Conservation (phyloP, 106 monocot species). For the Apostasia ramifera region DNA sequence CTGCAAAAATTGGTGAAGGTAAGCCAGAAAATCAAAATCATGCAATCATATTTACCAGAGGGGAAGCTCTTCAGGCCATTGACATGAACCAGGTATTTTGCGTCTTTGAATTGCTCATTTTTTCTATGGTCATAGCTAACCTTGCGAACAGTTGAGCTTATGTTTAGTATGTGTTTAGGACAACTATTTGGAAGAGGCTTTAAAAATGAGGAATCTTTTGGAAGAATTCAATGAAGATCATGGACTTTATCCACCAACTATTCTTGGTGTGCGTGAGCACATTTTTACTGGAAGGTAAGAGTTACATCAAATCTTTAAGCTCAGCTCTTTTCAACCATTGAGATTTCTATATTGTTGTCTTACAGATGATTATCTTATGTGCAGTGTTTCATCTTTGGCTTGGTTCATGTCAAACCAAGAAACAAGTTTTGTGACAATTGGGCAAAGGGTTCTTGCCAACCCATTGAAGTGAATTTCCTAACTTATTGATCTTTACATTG, state of each 20-base stretch:
- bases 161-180: conserved; percentile 34
- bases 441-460: conserved; percentile 78
- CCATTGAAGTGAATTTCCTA: conserved; percentile 71
- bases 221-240: conserved; percentile 98
- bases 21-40: conserved; percentile 10
- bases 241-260: conserved; percentile 80
- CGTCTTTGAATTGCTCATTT: not conserved
- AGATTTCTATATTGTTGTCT: not conserved
- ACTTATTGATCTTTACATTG: not conserved
- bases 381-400: conserved; percentile 90
- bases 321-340: not conserved
- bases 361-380: conserved; percentile 6
- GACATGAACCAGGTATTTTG: conserved; percentile 88
- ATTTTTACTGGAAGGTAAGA: conserved; percentile 91
- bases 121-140: not conserved
- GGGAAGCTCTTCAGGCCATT: conserved; percentile 97
- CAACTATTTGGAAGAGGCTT: conserved; percentile 94
- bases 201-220: conserved; percentile 95
- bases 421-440: conserved; percentile 94
- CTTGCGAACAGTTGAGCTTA: not conserved
- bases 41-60: conserved; percentile 92
- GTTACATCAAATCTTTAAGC: not conserved
- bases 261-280: conserved; percentile 95
- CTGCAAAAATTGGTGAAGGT: conserved; percentile 68
- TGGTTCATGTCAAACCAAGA: conserved; percentile 99